Conservation (phyloP, 257 asterid species). For the Nicotiana knightiana region DNA sequence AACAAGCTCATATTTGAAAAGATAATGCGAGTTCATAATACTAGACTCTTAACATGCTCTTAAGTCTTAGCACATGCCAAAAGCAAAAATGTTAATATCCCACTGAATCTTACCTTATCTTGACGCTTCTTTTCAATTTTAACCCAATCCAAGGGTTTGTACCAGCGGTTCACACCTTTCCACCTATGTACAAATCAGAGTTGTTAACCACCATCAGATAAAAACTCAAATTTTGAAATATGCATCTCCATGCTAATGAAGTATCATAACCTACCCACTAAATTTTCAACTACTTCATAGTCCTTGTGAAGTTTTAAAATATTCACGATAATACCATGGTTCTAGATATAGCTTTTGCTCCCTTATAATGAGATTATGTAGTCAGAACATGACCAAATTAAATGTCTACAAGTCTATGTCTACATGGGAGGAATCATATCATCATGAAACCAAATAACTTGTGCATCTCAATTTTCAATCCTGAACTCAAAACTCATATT, state of each 20-base stretch:
- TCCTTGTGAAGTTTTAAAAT: not conserved
- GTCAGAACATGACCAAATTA: not conserved
- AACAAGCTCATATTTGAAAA: not conserved
- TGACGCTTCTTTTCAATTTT: constrained; percentile 64
- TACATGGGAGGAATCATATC: not conserved
- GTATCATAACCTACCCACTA: not conserved
- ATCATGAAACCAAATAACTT: not conserved
- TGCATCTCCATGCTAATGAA: not conserved
- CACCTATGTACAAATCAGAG: constrained; percentile 38
- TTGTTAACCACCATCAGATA: not conserved
- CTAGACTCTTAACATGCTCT: not conserved
- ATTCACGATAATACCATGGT: not conserved
- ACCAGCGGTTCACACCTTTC: constrained; percentile 58
- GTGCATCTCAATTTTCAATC: not conserved
- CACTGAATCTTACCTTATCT: constrained; percentile 55
- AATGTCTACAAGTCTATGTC: not conserved
- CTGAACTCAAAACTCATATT: not conserved
- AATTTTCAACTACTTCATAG: not conserved
- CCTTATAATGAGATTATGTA: not conserved
- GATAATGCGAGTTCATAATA: not conserved
- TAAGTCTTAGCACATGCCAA: not conserved
- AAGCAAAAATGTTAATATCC: not conserved
- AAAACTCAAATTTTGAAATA: not conserved
- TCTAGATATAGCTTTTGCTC: not conserved
- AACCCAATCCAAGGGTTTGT: constrained; percentile 69